Conservation (phyloP, 495 filamentous ascomycete genomes). For the Hyaloscypha variabilis region DNA sequence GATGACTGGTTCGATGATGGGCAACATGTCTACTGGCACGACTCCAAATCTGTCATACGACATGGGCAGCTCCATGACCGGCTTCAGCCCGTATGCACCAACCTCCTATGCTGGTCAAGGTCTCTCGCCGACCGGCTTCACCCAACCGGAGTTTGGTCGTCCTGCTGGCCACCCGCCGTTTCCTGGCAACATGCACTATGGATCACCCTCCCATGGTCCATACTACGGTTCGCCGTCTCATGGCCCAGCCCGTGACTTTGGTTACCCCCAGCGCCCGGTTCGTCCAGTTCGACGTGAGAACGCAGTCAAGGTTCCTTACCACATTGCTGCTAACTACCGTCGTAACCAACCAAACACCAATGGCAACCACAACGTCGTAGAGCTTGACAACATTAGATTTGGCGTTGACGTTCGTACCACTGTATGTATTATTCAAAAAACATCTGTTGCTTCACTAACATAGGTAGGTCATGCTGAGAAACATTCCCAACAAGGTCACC, state of each 20-base stretch:
- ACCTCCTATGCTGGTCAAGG: neutral
- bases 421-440: constrained; percentile 49
- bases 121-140: neutral
- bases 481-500: constrained; percentile 91
- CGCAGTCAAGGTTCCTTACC: constrained; percentile 8
- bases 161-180: neutral
- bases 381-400: constrained; percentile 63
- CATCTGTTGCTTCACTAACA: constrained; percentile 22
- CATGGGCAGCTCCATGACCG: neutral
- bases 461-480: constrained; percentile 87
- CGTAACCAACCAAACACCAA: constrained; percentile 35
- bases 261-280: neutral
- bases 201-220: neutral
- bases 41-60: neutral
- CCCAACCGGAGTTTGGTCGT: neutral
- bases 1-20: neutral
- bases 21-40: neutral
- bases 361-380: constrained; percentile 65
- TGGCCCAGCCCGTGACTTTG: neutral
- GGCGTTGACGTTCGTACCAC: constrained; percentile 75
- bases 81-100: neutral
- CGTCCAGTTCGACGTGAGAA: constrained; percentile 16
- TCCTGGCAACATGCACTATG: neutral
- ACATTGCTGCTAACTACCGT: neutral
- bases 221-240: neutral